These are phyloP conservation scores for Alloascoidea africana DNA, from an alignment of 805 yeast genomes.

Conservation along the genomic window DNA sequence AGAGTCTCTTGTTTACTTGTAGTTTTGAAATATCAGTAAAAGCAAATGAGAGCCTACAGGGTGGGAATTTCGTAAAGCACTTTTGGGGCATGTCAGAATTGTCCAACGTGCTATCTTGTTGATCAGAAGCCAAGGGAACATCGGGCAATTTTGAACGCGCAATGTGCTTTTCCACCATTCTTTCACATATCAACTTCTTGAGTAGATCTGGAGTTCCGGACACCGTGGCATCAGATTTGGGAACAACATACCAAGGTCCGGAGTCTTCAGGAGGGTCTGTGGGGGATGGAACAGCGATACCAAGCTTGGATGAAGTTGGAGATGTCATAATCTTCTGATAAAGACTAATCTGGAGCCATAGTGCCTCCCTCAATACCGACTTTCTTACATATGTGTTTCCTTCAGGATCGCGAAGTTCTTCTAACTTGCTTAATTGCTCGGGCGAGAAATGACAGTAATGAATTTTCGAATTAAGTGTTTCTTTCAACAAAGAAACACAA, in stretches of 20 bases:
- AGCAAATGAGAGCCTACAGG: constrained; percentile 37
- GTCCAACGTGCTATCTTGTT: neutral
- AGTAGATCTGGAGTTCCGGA: neutral
- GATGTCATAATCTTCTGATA: constrained; percentile 23
- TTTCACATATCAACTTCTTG: neutral
- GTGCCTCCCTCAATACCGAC: constrained; percentile 25
- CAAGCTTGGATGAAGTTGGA: constrained; percentile 13
- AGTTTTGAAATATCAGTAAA: constrained; percentile 32
- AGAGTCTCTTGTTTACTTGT: constrained; percentile 29
- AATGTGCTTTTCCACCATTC: neutral
- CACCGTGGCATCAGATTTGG: constrained; percentile 2
- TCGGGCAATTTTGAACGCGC: too few relatives aligned
- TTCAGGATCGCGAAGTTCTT: constrained; percentile 20
- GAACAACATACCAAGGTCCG: constrained; percentile 23
- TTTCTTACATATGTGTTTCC: constrained; percentile 25
- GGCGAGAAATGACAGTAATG: constrained; percentile 34
- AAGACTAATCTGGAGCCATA: constrained; percentile 32
- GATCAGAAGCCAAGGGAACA: too few relatives aligned
- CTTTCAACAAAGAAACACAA: constrained; percentile 12
- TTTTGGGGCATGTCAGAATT: too few relatives aligned
- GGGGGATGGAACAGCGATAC: constrained; percentile 9
- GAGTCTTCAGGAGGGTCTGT: constrained; percentile 16
- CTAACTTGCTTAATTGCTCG: constrained; percentile 29
- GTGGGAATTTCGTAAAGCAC: constrained; percentile 26
- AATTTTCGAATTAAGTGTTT: constrained; percentile 24